Evolutionary conservation across 1,284 basidiomycete species (phyloP), one percentile per base, ranked within the genome.

Genomic region (Coniferiporia sulphurascens): DNA sequence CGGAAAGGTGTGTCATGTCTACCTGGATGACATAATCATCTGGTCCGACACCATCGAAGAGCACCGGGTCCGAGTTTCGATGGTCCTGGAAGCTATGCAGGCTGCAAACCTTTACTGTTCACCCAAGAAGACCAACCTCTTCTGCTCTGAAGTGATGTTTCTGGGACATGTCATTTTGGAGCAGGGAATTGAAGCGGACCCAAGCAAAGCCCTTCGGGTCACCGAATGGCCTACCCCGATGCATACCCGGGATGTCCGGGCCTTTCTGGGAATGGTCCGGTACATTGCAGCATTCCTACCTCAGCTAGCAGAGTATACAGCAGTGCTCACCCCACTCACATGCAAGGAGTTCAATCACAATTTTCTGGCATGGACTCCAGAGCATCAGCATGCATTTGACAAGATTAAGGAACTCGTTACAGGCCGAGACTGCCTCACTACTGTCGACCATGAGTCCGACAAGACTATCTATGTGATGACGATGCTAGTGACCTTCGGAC

Each of bases 11-110:
- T 75, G 72, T 60, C 69, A 77, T 59, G 71, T 77, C 0, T 79
- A 78, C 59, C 62, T 79, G 0, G 75, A 80, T 60, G 70, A 79
- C 55, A 78, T 80, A 49, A 66, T 79, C 35, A 76, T 79, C 48
- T 80, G 72, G 71, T 76, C 73, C 0, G 1, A 73, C 0, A 63
- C 64, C 0, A 12, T 73, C 0, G 70, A 72, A 8, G 72, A 79
- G 55, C 77, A 80, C 57, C 34, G 55, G 0, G 3, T 52, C 0
- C 68, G 76, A 56, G 62, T 76, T 15, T 22, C 19, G n/a, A 22
- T 61, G 3, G 69, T 76, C 7, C 59, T 75, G 5, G 35, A 65
- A 0, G 71, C 72, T 0, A 61, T 74, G 0, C 36, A 60, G 0
- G 43, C 22, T 0, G 67, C 66, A 0, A 36, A 53, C 5, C 63